A percentile compares a stretch with the other conserved stretches of the same genome.
These are phyloP conservation scores for Beauveria medogensis DNA, from an alignment of 2,329 filamentous ascomycete genomes.

Conservation along the genomic window DNA sequence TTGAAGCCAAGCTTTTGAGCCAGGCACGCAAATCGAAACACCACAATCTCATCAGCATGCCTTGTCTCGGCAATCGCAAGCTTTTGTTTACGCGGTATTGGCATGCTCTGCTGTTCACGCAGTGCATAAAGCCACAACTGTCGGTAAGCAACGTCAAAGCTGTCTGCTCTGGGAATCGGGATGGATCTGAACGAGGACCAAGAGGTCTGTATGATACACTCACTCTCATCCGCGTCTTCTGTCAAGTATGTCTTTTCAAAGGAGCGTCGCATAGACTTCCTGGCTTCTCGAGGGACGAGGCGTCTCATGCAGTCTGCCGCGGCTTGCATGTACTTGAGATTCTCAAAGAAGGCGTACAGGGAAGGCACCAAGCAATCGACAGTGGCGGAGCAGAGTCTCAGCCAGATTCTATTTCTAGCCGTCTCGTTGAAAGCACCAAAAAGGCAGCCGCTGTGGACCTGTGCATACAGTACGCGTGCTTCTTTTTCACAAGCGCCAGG, in stretches of 20 bases:
- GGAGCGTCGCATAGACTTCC: slow-evolving; percentile 4
- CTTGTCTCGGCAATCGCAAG: neutral
- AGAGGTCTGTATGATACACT: slow-evolving; percentile 11
- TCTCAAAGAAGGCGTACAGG: slow-evolving; percentile 28
- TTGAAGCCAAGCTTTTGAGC: slow-evolving; percentile 10
- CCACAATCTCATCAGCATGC: slow-evolving; percentile 9
- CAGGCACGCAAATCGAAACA: slow-evolving; percentile 11
- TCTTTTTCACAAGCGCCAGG: slow-evolving; percentile 21
- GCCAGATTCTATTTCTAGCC: slow-evolving; percentile 24
- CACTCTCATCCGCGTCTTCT: neutral
- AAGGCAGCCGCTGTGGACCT: slow-evolving; percentile 22
- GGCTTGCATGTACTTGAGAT: slow-evolving; percentile 25
- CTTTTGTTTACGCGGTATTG: slow-evolving; percentile 5
- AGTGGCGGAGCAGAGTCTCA: slow-evolving; percentile 16
- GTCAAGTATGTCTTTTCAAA: neutral
- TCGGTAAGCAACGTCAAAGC: slow-evolving; percentile 11
- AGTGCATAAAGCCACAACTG: slow-evolving; percentile 12
- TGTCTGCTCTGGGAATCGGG: neutral
- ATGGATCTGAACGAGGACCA: neutral
- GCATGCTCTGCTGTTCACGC: slow-evolving; percentile 10
- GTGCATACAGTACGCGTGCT: slow-evolving; percentile 17
- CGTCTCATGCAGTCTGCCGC: slow-evolving; percentile 12
- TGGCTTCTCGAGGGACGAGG: neutral
- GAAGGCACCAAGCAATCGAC: slow-evolving; percentile 24
- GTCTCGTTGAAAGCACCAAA: slow-evolving; percentile 23